Conservation (phyloP, 257 asterid genomes). For the Nicotiana tabacum region DNA sequence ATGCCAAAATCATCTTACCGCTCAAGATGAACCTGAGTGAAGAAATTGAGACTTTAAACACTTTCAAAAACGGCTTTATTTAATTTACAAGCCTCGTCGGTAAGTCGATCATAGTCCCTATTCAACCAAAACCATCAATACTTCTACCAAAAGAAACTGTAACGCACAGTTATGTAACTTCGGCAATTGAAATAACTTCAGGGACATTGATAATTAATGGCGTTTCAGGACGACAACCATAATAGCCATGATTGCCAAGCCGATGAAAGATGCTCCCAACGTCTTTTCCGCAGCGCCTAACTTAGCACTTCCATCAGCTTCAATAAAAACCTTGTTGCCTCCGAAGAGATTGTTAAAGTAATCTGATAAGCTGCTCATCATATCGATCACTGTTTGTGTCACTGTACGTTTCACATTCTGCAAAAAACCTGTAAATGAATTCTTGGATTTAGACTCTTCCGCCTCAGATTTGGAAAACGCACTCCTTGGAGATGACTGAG, state of each 20-base stretch:
- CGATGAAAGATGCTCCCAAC: constrained; percentile 51
- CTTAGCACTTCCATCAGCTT: constrained; percentile 32
- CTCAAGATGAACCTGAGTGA: neutral
- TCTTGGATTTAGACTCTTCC: constrained; percentile 1
- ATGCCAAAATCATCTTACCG: neutral
- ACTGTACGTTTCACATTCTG: constrained; percentile 38
- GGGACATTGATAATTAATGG: neutral
- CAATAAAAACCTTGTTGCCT: constrained; percentile 15
- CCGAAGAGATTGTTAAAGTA: constrained; percentile 54
- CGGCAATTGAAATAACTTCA: constrained; percentile 18
- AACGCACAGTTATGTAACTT: constrained; percentile 8
- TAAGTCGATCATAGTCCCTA: neutral
- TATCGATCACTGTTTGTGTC: constrained; percentile 44
- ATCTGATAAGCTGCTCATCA: constrained; percentile 60
- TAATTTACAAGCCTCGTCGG: neutral
- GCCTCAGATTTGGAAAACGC: neutral
- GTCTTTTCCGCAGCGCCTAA: constrained; percentile 23
- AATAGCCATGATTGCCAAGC: constrained; percentile 54
- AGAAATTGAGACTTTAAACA: neutral
- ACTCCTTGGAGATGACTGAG: constrained; percentile 16
- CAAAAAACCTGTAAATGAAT: constrained; percentile 18
- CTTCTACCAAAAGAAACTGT: neutral
- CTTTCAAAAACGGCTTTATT: neutral
- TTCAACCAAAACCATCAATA: neutral
- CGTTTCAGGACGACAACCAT: constrained; percentile 38